These are phyloP conservation scores for Komagataella populi DNA, from an alignment of 805 yeast species.

Conservation along the genomic window DNA sequence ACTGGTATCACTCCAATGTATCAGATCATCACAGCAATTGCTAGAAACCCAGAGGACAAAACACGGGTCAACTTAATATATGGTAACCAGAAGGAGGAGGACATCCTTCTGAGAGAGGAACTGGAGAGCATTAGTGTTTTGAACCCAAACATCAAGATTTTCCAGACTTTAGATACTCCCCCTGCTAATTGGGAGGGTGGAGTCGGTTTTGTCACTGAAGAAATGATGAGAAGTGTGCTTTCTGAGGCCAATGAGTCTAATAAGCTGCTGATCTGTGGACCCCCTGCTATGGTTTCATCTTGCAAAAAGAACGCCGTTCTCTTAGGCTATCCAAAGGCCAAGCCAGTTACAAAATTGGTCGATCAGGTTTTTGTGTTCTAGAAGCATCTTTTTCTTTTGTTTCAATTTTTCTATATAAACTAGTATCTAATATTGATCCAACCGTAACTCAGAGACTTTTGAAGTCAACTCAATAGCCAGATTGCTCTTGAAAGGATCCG, in stretches of 20 bases:
- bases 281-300: constrained; percentile 83
- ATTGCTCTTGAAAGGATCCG: constrained; percentile 17
- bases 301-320: constrained; percentile 65
- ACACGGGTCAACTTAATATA: constrained; percentile 66
- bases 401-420: not conserved
- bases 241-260: constrained; percentile 48
- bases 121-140: constrained; percentile 49
- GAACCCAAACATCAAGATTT: constrained; percentile 50
- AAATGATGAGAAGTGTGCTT: constrained; percentile 47
- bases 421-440: constrained; percentile 12
- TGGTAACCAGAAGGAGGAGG: constrained; percentile 71
- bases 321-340: constrained; percentile 73
- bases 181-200: constrained; percentile 66
- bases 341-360: constrained; percentile 78
- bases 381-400: constrained; percentile 2
- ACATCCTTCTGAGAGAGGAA: constrained; percentile 70
- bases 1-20: constrained; percentile 96
- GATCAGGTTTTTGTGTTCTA: constrained; percentile 85
- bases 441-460: constrained; percentile 29
- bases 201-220: constrained; percentile 70
- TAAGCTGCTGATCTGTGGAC: constrained; percentile 82
- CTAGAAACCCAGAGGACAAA: constrained; percentile 60
- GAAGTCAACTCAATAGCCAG: constrained; percentile 21
- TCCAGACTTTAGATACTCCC: constrained; percentile 66
- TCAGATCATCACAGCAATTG: constrained; percentile 77